Evolutionary conservation across 306 rosid genomes (phyloP).

Genomic region (Crotalaria pallida): DNA sequence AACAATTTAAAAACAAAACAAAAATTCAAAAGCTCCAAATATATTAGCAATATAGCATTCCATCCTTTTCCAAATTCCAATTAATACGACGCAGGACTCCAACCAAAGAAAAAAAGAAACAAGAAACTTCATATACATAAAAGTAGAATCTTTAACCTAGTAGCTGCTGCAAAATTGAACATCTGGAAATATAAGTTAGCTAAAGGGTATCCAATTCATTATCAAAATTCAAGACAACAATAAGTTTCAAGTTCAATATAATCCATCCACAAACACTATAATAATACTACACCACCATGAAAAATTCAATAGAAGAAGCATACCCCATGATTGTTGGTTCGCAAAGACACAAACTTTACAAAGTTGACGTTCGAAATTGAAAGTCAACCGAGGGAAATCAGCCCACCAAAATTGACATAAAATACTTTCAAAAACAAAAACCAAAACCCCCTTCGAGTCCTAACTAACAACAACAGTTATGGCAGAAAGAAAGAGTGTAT

Average conservation of each 20-base stretch:
- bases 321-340: background rate
- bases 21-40: background rate
- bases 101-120: too few relatives aligned
- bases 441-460: conserved; percentile 2
- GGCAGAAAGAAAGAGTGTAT: background rate
- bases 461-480: conserved; percentile 21
- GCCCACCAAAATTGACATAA: background rate
- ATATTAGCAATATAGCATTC: background rate
- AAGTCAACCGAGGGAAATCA: conserved; percentile 48
- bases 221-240: background rate
- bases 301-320: background rate
- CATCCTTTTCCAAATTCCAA: background rate
- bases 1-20: too few relatives aligned
- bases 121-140: background rate
- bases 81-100: background rate
- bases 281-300: background rate
- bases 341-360: conserved; percentile 16
- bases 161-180: background rate
- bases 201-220: background rate
- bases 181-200: background rate
- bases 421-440: background rate
- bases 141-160: background rate
- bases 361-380: conserved; percentile 23
- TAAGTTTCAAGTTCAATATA: background rate
- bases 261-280: background rate